phyloP scores from a whole-genome alignment of 768 basidiomycete species.

The Trametes maxima region DNA sequence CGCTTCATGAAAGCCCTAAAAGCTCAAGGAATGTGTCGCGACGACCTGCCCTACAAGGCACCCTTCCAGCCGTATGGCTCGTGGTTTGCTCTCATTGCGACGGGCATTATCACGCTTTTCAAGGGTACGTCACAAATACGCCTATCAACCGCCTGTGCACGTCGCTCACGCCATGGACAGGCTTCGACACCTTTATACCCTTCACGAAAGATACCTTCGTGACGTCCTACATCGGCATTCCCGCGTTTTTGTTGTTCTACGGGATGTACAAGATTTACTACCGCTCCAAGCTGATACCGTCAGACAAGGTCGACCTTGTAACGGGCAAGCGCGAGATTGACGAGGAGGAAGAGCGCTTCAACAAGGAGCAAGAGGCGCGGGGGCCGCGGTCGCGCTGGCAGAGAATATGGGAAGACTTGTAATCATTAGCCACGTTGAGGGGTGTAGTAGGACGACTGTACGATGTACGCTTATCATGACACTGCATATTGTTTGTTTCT shows the following conservation, averaged over 20 bases:
- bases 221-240: conserved; percentile 49
- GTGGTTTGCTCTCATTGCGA: conserved; percentile 58
- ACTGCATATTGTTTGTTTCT: background rate
- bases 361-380: conserved; percentile 43
- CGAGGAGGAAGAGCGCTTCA: conserved; percentile 58
- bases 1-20: conserved; percentile 54
- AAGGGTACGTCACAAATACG: conserved; percentile 41
- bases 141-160: conserved; percentile 25
- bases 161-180: conserved; percentile 26
- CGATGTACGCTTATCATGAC: conserved; percentile 9
- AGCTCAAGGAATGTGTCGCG: conserved; percentile 44
- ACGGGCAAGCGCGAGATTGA: conserved; percentile 62
- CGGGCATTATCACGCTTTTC: conserved; percentile 56
- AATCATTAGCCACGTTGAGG: conserved; percentile 2
- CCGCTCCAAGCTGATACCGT: conserved; percentile 39
- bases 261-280: conserved; percentile 40
- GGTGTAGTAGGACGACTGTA: background rate
- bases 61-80: conserved; percentile 67
- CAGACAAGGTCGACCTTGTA: conserved; percentile 59
- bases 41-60: conserved; percentile 52
- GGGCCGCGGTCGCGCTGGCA: conserved; percentile 30
- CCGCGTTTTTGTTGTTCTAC: conserved; percentile 40
- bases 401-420: conserved; percentile 32
- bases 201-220: conserved; percentile 61
- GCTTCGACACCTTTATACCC: conserved; percentile 44